Conservation (phyloP, 129 eudicot genomes). For the Solidago caesia region DNA sequence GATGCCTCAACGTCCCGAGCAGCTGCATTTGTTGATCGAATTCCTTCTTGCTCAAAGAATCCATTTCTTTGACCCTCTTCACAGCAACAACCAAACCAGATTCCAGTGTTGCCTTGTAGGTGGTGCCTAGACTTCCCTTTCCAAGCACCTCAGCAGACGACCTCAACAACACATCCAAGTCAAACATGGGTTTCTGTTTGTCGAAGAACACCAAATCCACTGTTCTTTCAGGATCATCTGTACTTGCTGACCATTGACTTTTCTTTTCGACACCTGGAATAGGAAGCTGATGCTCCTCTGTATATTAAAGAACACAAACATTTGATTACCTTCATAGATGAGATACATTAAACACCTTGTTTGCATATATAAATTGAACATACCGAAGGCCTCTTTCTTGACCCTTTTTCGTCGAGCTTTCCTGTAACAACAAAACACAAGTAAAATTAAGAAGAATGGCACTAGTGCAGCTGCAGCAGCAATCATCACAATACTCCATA, state of each 20-base stretch:
- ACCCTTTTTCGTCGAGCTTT: slow-evolving; percentile 23
- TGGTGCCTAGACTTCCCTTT: slow-evolving; percentile 70
- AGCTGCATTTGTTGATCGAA: slow-evolving; percentile 65
- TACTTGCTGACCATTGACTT: slow-evolving; percentile 48
- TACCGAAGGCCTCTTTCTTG: slow-evolving; percentile 33
- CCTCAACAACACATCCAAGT: slow-evolving; percentile 67
- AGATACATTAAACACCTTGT: neutral
- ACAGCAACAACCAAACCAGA: slow-evolving; percentile 50
- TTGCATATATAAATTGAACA: neutral
- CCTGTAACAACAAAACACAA: slow-evolving; percentile 41
- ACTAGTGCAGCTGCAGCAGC: slow-evolving; percentile 50
- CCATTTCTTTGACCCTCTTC: slow-evolving; percentile 49
- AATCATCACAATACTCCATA: slow-evolving; percentile 52
- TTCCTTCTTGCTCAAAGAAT: slow-evolving; percentile 52
- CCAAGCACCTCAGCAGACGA: slow-evolving; percentile 68
- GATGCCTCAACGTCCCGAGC: slow-evolving; percentile 59
- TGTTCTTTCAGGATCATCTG: slow-evolving; percentile 47
- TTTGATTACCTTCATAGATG: neutral
- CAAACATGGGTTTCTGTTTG: slow-evolving; percentile 44
- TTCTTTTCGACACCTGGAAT: slow-evolving; percentile 24
- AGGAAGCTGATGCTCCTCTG: slow-evolving; percentile 25
- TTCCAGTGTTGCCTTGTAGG: slow-evolving; percentile 68
- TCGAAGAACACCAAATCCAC: slow-evolving; percentile 51
- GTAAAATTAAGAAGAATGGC: slow-evolving; percentile 35
- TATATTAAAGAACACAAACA: neutral